A percentile compares a stretch with the other conserved stretches of the same genome.
Conservation (phyloP, 306 rosid genomes). For the Ormosia emarginata region DNA sequence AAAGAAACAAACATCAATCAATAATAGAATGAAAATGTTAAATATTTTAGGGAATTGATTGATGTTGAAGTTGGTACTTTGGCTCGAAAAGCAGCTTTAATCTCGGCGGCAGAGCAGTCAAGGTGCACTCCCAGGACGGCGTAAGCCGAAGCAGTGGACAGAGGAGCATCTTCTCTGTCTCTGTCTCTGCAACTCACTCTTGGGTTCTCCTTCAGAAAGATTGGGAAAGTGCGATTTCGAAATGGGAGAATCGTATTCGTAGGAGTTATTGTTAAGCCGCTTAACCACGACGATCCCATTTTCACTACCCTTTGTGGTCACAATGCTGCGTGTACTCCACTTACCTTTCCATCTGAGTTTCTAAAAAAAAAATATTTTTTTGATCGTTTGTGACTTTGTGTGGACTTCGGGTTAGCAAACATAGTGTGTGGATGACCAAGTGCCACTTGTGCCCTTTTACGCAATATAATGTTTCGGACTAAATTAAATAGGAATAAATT, state of each 20-base stretch:
- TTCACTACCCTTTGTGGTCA: neutral
- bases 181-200: constrained; percentile 25
- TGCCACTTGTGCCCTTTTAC: constrained; percentile 8
- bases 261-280: constrained; percentile 8
- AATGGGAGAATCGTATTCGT: constrained; percentile 18
- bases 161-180: constrained; percentile 33
- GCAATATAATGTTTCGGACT: no score
- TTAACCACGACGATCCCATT: constrained; percentile 36
- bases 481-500: no score
- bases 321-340: neutral
- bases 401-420: no score
- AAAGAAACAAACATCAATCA: neutral
- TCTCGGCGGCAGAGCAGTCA: constrained; percentile 52
- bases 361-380: neutral
- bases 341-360: neutral
- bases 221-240: constrained; percentile 30
- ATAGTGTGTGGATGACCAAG: neutral
- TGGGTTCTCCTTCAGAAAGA: constrained; percentile 7
- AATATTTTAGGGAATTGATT: neutral
- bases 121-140: constrained; percentile 66
- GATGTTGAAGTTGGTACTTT: constrained; percentile 32
- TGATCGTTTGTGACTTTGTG: neutral
- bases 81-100: constrained; percentile 87
- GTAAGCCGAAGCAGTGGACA: constrained; percentile 53
- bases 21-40: neutral